Percentiles rank a stretch among this genome's conserved stretches.
These are phyloP conservation scores for Fragaria nilgerrensis DNA, from an alignment of 306 rosid species.

Conservation along the genomic window DNA sequence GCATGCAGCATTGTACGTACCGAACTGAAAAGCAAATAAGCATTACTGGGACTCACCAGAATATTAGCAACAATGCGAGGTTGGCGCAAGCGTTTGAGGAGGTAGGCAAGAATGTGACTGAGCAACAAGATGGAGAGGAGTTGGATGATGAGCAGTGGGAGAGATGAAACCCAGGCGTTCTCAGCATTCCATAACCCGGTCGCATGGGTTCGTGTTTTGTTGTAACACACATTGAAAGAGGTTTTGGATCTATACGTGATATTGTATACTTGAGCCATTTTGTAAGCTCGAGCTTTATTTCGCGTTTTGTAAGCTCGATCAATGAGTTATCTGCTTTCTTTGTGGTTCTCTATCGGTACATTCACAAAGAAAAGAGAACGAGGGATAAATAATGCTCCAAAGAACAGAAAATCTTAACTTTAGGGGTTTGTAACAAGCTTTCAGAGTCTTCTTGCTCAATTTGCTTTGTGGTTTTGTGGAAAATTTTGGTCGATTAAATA, in stretches of 20 bases:
- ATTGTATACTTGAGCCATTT: not conserved
- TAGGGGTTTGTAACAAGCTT: no score
- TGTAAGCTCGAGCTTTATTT: not conserved
- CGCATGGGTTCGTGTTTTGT: not conserved
- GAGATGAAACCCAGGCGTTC: constrained; percentile 20
- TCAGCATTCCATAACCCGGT: constrained; percentile 34
- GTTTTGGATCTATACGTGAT: not conserved
- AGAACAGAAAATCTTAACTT: not conserved
- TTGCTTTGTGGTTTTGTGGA: not conserved
- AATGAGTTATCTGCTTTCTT: not conserved
- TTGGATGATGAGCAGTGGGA: constrained; percentile 31
- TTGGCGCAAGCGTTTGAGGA: constrained; percentile 31
- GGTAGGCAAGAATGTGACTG: constrained; percentile 20
- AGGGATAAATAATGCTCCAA: not conserved
- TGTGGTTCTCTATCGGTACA: not conserved
- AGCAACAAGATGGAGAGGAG: constrained; percentile 22
- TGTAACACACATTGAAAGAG: constrained; percentile 20
- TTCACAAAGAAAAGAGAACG: no score
- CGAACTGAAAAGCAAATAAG: not conserved
- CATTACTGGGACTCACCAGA: constrained; percentile 21
- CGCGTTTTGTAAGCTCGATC: no score
- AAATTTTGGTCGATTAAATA: not conserved
- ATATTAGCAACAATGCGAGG: constrained; percentile 36
- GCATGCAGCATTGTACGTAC: not conserved
- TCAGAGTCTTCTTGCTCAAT: not conserved